A percentile compares a stretch with the other conserved stretches of the same genome.
These are phyloP conservation scores for Pueraria montana DNA, from an alignment of 306 rosid genomes.

Conservation along the genomic window DNA sequence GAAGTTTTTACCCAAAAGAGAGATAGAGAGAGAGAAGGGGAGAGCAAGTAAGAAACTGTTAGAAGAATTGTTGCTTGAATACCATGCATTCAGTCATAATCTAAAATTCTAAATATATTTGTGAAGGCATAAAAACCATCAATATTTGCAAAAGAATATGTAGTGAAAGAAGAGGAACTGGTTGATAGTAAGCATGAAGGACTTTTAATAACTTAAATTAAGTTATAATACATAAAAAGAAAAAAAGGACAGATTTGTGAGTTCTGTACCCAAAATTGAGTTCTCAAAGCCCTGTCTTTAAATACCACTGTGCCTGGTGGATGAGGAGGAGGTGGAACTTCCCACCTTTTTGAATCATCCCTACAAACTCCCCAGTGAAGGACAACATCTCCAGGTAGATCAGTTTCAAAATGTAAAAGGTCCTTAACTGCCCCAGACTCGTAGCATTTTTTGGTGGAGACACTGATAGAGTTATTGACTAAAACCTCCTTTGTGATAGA, in stretches of 20 bases:
- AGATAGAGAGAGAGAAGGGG: background rate
- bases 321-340: conserved; percentile 71
- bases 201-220: conserved; percentile 12
- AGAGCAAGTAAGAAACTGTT: background rate
- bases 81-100: conserved; percentile 24
- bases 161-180: background rate
- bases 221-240: no score
- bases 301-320: conserved; percentile 73
- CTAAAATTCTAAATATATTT: conserved; percentile 24
- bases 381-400: conserved; percentile 70
- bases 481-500: conserved; percentile 63
- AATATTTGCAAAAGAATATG: conserved; percentile 3
- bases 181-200: background rate
- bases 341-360: conserved; percentile 77
- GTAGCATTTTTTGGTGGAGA: conserved; percentile 64
- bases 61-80: conserved; percentile 16
- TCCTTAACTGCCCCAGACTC: conserved; percentile 59
- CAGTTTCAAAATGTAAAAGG: conserved; percentile 71
- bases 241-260: conserved; percentile 18
- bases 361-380: conserved; percentile 92
- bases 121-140: background rate
- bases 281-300: conserved; percentile 78
- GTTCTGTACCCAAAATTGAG: conserved; percentile 64
- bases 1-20: conserved; percentile 20
- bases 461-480: conserved; percentile 58